Evolutionary conservation across 1,139 yeast species (phyloP).

Genomic region (Suhomyces guaymorum): DNA sequence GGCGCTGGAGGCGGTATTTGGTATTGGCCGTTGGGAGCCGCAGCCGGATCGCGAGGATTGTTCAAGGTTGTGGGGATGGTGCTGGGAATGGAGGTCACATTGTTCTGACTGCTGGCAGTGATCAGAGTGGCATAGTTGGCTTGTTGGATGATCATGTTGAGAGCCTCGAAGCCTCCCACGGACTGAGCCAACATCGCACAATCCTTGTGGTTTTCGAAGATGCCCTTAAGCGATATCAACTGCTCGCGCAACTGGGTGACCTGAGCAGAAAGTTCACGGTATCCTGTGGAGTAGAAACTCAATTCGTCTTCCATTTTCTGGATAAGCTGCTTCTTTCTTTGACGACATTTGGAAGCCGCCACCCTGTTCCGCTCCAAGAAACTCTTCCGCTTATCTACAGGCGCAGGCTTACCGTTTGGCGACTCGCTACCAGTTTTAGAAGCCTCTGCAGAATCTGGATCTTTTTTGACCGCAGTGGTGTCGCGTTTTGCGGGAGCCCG

Average conservation of each 20-base stretch:
- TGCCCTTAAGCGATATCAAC: slow-evolving; percentile 50
- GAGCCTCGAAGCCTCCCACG: slow-evolving; percentile 41
- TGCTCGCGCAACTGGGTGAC: slow-evolving; percentile 60
- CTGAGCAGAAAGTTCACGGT: slow-evolving; percentile 63
- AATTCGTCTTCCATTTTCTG: slow-evolving; percentile 80
- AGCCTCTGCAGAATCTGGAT: slow-evolving; percentile 5
- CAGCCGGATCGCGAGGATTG: slow-evolving; percentile 6
- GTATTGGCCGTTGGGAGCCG: slow-evolving; percentile 1
- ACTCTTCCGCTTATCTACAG: slow-evolving; percentile 71
- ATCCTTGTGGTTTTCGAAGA: slow-evolving; percentile 40
- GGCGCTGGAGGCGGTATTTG: slow-evolving; percentile 14
- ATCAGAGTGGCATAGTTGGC: slow-evolving; percentile 31
- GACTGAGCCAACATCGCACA: slow-evolving; percentile 37
- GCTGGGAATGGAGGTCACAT: slow-evolving; percentile 31
- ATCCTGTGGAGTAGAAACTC: slow-evolving; percentile 68
- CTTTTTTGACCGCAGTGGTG: slow-evolving; percentile 10
- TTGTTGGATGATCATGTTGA: slow-evolving; percentile 35
- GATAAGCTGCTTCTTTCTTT: slow-evolving; percentile 87
- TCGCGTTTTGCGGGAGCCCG: slow-evolving; percentile 2
- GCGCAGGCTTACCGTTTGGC: not conserved
- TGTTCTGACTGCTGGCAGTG: slow-evolving; percentile 20
- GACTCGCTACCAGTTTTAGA: not conserved
- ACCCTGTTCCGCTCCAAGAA: slow-evolving; percentile 89
- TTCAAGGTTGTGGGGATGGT: slow-evolving; percentile 37
- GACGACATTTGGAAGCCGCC: slow-evolving; percentile 95